A percentile compares a stretch with the other conserved stretches of the same genome.
Conservation (phyloP, 768 basidiomycete genomes). For the Dentipellis fragilis region DNA sequence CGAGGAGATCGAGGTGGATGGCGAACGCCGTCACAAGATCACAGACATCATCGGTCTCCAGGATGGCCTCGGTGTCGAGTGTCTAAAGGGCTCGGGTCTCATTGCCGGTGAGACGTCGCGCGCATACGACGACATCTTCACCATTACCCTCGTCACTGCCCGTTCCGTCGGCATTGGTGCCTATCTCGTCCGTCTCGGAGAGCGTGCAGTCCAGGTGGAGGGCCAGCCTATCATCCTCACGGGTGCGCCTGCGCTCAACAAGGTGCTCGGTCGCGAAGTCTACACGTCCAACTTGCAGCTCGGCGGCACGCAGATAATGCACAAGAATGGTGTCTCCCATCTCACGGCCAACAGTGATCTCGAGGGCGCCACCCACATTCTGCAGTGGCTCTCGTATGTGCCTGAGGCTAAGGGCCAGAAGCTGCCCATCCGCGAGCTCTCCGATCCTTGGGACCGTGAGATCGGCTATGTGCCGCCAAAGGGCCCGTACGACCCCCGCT, state of each 20-base stretch:
- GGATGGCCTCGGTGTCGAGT: slow-evolving; percentile 96
- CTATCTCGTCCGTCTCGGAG: slow-evolving; percentile 94
- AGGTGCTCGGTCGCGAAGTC: slow-evolving; percentile 96
- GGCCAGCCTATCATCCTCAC: slow-evolving; percentile 99
- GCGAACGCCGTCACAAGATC: slow-evolving; percentile 87
- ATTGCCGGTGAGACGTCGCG: slow-evolving; percentile 98
- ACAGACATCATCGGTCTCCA: slow-evolving; percentile 96
- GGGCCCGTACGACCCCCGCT: slow-evolving; percentile 91
- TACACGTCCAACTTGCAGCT: slow-evolving; percentile 98
- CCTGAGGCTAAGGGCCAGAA: slow-evolving; percentile 74
- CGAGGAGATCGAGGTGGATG: slow-evolving; percentile 74
- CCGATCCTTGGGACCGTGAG: slow-evolving; percentile 86
- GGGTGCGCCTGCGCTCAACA: slow-evolving; percentile 93
- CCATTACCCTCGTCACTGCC: slow-evolving; percentile 96
- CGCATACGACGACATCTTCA: slow-evolving; percentile 99
- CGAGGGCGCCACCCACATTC: slow-evolving; percentile 88
- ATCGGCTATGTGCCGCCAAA: slow-evolving; percentile 88
- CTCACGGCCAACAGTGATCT: slow-evolving; percentile 91
- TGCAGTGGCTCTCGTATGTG: slow-evolving; percentile 92
- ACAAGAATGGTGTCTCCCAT: slow-evolving; percentile 99
- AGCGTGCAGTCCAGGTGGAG: slow-evolving; percentile 97
- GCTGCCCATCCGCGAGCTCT: slow-evolving; percentile 65
- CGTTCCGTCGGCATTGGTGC: slow-evolving; percentile 99
- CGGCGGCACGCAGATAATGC: slow-evolving; percentile 99
- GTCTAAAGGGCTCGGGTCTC: slow-evolving; percentile 89